Conservation (phyloP, 1,139 yeast genomes). For the Blastobotrys petasosporus region DNA sequence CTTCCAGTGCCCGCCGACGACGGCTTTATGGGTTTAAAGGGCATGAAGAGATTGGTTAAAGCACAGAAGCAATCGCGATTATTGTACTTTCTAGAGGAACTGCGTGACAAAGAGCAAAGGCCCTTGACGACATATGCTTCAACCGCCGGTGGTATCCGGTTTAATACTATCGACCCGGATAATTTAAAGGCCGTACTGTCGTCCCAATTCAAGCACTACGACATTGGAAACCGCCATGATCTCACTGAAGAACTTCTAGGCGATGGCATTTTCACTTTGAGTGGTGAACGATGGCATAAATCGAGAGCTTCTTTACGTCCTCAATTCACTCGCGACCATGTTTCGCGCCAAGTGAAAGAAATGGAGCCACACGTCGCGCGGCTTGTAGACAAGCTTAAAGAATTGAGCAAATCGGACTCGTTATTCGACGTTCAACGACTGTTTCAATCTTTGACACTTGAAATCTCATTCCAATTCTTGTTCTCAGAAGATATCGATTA, state of each 20-base stretch:
- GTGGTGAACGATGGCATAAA: conserved; percentile 50
- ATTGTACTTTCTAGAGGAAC: too few species aligned
- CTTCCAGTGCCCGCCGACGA: too few species aligned
- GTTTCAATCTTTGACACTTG: conserved; percentile 46
- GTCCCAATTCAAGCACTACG: conserved; percentile 20
- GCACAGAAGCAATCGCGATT: too few species aligned
- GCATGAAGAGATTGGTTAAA: too few species aligned
- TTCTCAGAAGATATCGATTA: conserved; percentile 38
- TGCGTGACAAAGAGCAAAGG: too few species aligned
- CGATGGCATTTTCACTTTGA: conserved; percentile 50
- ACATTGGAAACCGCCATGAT: conserved; percentile 39
- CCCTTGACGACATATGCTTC: too few species aligned
- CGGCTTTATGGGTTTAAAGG: too few species aligned
- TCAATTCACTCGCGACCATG: conserved; percentile 43
- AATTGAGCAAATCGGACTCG: background rate
- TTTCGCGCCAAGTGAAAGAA: background rate
- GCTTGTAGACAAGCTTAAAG: background rate
- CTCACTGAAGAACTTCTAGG: conserved; percentile 43
- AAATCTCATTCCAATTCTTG: conserved; percentile 50
- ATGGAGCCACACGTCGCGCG: background rate
- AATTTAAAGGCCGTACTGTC: conserved; percentile 30
- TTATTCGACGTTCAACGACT: conserved; percentile 43
- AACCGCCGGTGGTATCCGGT: too few species aligned
- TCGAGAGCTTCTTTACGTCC: conserved; percentile 53
- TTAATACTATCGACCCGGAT: conserved; percentile 6